These are phyloP conservation scores for Phylloporus scabripes DNA, from an alignment of 768 basidiomycete genomes.

Conservation along the genomic window DNA sequence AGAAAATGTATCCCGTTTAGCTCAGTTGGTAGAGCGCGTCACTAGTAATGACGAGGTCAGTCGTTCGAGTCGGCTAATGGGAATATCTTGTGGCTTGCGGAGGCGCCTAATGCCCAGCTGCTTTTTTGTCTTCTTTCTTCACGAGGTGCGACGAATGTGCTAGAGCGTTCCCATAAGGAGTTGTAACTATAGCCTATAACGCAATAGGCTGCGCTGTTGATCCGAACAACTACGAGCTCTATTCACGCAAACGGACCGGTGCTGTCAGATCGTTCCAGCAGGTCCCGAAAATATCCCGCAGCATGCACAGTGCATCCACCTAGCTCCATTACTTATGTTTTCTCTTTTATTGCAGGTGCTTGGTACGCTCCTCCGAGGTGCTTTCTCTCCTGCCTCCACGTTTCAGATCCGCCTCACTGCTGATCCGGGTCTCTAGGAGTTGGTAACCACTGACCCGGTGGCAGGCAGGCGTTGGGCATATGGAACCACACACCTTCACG, in stretches of 20 bases:
- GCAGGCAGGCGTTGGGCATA: background rate
- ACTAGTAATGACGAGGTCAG: slow-evolving; percentile 45
- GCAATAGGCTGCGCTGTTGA: background rate
- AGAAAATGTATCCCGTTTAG: slow-evolving; percentile 30
- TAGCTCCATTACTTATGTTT: background rate
- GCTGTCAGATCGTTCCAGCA: background rate
- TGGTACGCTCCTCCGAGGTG: too few relatives aligned
- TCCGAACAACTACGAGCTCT: background rate
- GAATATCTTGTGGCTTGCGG: slow-evolving; percentile 19
- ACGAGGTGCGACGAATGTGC: too few relatives aligned
- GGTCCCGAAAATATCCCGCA: background rate
- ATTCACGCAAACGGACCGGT: background rate
- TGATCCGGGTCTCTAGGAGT: too few relatives aligned
- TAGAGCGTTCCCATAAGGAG: too few relatives aligned
- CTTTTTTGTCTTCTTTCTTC: background rate
- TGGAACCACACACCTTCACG: background rate
- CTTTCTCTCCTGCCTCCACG: background rate
- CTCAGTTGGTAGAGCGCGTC: slow-evolving; percentile 49
- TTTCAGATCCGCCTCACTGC: too few relatives aligned
- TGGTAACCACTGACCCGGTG: too few relatives aligned
- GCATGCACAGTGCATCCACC: background rate
- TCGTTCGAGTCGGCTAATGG: slow-evolving; percentile 40
- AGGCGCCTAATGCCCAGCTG: background rate
- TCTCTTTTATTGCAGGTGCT: too few relatives aligned
- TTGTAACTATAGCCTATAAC: too few relatives aligned